Base-by-base conservation (phyloP, 108 stramenopile genomes). In the Cyclotella atomus region DNA sequence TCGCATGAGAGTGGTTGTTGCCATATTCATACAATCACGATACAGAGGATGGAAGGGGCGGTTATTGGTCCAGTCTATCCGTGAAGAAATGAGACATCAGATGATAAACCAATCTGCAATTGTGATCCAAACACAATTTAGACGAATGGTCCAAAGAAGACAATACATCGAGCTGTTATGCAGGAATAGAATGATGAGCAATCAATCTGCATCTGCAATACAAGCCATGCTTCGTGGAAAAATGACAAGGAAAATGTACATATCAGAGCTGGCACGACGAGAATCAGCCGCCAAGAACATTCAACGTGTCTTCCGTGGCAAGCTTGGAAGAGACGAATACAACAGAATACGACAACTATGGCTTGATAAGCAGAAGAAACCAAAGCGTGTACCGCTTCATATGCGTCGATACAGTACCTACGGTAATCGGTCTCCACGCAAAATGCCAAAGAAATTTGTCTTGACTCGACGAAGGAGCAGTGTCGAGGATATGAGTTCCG, bases 381-480 rank as follows among this genome's bases (percentile, higher is more conserved):
- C 78, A 44, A 72, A 79, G 54, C 63, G 71, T 57, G 47, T 79
- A 45, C 78, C 78, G 10, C 54, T 79, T 34, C 78, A 79, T 45
- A 53, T 72, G 53, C 29, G 71, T 53, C 50, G 71, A 50, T 79
- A 72, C 45, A 68, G 71, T 54, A 68, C 71, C 29, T 68, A 79
- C 27, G 67, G 78, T 15, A 49, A 19, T 34, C 30, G 41, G 29
- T 44, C n/a, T 38, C 17, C 36, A 1, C 9, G 38, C 9, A 41
- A 41, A 41, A 41, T 41, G 38, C 2, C 20, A 0, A 56, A 49
- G 28, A 64, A 57, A n/a, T n/a, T 10, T 49, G 41, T 50, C 49
- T 4, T 53, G 27, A 57, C 1, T 1, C 27, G 5, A 45, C 53
- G 28, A 64, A 45, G 55, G 62, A 65, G 63, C 34, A 65, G 44